Conservation (phyloP, 805 yeast species). For the Metschnikowia bowlesiae region DNA sequence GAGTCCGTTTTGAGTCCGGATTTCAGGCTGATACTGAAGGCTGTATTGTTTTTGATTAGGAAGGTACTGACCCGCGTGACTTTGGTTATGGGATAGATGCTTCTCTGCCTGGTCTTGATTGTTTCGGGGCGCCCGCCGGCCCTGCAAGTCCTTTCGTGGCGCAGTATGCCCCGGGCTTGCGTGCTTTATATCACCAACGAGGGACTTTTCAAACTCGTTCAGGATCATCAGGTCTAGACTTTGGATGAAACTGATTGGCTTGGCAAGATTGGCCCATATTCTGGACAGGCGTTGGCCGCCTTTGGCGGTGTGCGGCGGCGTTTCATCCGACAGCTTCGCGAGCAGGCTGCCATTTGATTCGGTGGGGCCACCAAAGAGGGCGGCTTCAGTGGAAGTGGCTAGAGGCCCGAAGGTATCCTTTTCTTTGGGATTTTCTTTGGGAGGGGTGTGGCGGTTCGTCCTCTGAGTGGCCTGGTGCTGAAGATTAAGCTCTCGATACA, state of each 20-base stretch:
- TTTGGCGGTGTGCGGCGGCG: not conserved
- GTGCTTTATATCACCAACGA: constrained; percentile 5
- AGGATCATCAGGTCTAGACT: constrained; percentile 66
- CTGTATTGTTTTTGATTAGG: not conserved
- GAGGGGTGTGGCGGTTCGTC: not conserved
- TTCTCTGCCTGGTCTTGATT: not conserved
- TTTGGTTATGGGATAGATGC: not conserved
- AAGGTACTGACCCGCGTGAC: not conserved
- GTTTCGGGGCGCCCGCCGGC: not conserved
- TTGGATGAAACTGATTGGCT: constrained; percentile 58
- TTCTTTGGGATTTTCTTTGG: not conserved
- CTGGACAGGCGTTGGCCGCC: constrained; percentile 6
- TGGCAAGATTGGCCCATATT: constrained; percentile 32
- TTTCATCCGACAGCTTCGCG: not conserved
- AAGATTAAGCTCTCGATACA: constrained; percentile 37
- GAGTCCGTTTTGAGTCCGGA: not conserved
- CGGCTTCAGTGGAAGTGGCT: not conserved
- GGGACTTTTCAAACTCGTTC: constrained; percentile 49
- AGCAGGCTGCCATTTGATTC: not conserved
- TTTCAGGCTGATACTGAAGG: not conserved
- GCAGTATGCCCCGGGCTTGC: not conserved
- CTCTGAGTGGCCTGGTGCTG: not conserved
- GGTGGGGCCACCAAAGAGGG: not conserved
- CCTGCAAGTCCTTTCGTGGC: not conserved
- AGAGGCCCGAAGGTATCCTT: not conserved